phyloP scores from a whole-genome alignment of 192 early-diverging fungal genomes.

The Backusella macrospora region DNA sequence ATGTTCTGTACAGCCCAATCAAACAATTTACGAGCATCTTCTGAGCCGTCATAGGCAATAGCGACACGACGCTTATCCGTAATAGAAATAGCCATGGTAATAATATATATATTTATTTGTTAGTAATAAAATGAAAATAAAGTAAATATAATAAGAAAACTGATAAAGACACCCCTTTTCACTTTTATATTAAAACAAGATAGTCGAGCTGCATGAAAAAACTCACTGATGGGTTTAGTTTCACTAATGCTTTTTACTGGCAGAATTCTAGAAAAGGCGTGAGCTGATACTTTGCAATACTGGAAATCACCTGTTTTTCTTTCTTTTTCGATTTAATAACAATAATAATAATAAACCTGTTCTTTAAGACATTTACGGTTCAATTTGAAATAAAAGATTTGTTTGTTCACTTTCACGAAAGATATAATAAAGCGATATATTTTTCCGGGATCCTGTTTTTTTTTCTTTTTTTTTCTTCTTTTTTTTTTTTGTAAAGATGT shows the following conservation, averaged over 20 bases:
- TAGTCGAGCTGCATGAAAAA: background rate
- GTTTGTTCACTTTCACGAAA: conserved; percentile 2
- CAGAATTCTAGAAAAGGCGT: conserved; percentile 6
- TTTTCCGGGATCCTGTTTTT: background rate
- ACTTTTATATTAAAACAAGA: background rate
- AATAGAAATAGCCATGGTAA: conserved; percentile 22
- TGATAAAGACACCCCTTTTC: background rate
- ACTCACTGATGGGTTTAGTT: conserved; percentile 2
- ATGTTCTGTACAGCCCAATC: conserved; percentile 35
- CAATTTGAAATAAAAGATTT: conserved; percentile 16
- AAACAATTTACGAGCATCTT: conserved; percentile 36
- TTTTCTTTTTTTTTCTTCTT: background rate
- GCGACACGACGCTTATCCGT: conserved; percentile 32
- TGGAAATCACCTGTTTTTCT: background rate
- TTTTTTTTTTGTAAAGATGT: background rate
- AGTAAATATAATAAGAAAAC: background rate
- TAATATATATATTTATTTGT: background rate
- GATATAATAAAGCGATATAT: conserved; percentile 1
- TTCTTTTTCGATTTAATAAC: background rate
- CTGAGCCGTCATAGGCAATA: conserved; percentile 35
- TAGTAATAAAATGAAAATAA: background rate
- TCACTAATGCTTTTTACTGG: conserved; percentile 4
- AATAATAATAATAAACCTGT: background rate
- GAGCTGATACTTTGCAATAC: background rate
- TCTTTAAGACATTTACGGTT: background rate